Base-by-base conservation (phyloP, 352 stramenopile genomes). In the Paralagenidium karlingii region DNA sequence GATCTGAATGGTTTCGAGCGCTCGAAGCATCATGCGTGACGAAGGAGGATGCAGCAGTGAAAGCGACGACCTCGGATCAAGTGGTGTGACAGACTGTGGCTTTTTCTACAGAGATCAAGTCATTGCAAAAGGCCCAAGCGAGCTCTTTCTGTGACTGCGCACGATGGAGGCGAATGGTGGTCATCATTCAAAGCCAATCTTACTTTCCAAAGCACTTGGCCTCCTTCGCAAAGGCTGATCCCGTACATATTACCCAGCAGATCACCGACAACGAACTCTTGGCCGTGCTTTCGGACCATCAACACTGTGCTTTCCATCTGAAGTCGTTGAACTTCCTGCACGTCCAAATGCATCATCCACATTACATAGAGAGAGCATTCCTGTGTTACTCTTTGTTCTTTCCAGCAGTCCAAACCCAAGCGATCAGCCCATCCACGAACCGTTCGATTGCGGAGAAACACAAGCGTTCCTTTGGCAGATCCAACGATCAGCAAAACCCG, bases 131-230 rank as follows among this genome's bases (percentile, higher is more conserved):
- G 28, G 11, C 11, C 11, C 11, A 11, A 32, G 11, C 15, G 28
- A 32, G 28, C 11, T 15, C 15, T 32, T 11, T 32, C 28, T 32
- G 28, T 11, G 15, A n/a, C n/a, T n/a, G 28, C 11, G 28, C 11
- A 32, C 11, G 28, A 32, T 13, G 11, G 28, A 32, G 15, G 11
- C 15, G 11, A 15, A 32, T 32, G 28, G 28, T 15, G 11, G 11
- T 13, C 11, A 32, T 13, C 11, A 11, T 13, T 32, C 11, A 32
- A 32, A 13, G 28, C 28, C 11, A 13, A 11, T 13, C 15, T 15
- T 27, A 70, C 63, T 56, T 75, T 73, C 64, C 67, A 78, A 8
- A 62, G 34, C 15, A 81, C 46, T 24, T 75, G n/a, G n/a, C n/a
- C n/a, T n/a, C n/a, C n/a, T n/a, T n/a, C 60, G 48, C 74, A 63